These are phyloP conservation scores for Perilla frutescens DNA, from an alignment of 257 asterid genomes.

Conservation along the genomic window DNA sequence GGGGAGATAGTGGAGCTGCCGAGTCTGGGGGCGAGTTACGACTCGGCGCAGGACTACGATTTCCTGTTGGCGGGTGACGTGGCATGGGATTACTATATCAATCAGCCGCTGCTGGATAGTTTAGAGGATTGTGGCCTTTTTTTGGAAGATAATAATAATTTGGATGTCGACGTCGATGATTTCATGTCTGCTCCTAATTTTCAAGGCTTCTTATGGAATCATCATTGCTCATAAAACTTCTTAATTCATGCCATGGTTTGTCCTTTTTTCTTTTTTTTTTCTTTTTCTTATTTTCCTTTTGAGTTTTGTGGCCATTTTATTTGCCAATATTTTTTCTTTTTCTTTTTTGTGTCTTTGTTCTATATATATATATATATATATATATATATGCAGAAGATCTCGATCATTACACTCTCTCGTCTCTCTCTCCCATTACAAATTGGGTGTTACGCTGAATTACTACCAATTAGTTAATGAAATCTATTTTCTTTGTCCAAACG, in stretches of 20 bases:
- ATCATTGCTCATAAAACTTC: slow-evolving; percentile 31
- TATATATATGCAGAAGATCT: background rate
- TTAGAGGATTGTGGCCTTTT: slow-evolving; percentile 52
- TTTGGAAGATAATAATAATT: slow-evolving; percentile 39
- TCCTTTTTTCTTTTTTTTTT: background rate
- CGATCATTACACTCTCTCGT: background rate
- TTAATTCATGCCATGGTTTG: slow-evolving; percentile 8
- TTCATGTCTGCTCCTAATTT: slow-evolving; percentile 43
- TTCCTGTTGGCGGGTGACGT: slow-evolving; percentile 39
- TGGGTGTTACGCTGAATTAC: background rate
- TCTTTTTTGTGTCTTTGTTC: slow-evolving; percentile 8
- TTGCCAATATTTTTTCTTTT: slow-evolving; percentile 1
- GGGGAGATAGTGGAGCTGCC: slow-evolving; percentile 76
- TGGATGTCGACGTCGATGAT: slow-evolving; percentile 31
- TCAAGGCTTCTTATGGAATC: slow-evolving; percentile 52
- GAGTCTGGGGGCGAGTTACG: slow-evolving; percentile 52
- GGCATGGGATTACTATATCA: slow-evolving; percentile 49
- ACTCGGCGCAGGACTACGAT: slow-evolving; percentile 38
- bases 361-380: background rate
- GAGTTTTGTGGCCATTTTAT: slow-evolving; percentile 36
- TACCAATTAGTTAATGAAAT: background rate
- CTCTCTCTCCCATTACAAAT: background rate
- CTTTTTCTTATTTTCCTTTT: background rate
- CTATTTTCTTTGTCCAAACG: background rate
- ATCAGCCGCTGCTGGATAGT: slow-evolving; percentile 48